Percentiles rank a stretch among this genome's conserved stretches.
phyloP scores from a whole-genome alignment of 2,329 filamentous ascomycete species.

The Aspergillus viridinutans region DNA sequence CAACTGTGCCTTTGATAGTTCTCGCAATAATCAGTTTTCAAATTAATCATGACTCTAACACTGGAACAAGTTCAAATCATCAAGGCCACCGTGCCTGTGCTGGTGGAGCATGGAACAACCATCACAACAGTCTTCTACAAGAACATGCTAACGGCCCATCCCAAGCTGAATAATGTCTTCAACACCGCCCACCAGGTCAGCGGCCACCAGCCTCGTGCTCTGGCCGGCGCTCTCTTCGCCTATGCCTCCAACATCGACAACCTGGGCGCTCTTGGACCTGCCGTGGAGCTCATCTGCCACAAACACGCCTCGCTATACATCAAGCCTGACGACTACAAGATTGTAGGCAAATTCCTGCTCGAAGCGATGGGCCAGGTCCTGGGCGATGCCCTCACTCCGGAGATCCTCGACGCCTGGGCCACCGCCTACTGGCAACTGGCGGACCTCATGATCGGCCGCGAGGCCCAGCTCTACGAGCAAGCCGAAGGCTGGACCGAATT shows the following conservation, averaged over 20 bases:
- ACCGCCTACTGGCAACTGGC: slow-evolving; percentile 68
- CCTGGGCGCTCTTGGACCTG: slow-evolving; percentile 53
- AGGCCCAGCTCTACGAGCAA: slow-evolving; percentile 54
- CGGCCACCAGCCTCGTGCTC: slow-evolving; percentile 63
- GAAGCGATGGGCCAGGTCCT: slow-evolving; percentile 63
- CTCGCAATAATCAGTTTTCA: neutral
- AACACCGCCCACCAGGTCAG: slow-evolving; percentile 64
- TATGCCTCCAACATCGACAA: slow-evolving; percentile 69
- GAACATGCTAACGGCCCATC: slow-evolving; percentile 58
- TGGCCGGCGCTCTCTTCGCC: slow-evolving; percentile 63
- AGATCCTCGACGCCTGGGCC: slow-evolving; percentile 62
- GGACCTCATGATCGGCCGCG: slow-evolving; percentile 62
- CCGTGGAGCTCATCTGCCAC: slow-evolving; percentile 64
- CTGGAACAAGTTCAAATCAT: slow-evolving; percentile 58
- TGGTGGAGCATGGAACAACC: slow-evolving; percentile 60
- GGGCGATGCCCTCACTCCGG: slow-evolving; percentile 60
- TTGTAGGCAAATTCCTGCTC: slow-evolving; percentile 65
- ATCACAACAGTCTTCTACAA: slow-evolving; percentile 66
- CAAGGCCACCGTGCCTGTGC: slow-evolving; percentile 62
- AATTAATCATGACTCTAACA: slow-evolving; percentile 41
- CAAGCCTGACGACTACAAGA: slow-evolving; percentile 61
- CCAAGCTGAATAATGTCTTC: slow-evolving; percentile 64
- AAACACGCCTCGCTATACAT: slow-evolving; percentile 68
- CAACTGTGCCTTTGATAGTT: neutral
- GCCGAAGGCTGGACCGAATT: slow-evolving; percentile 55